Evolutionary conservation across 2,329 filamentous ascomycete species (phyloP), one percentile per base, ranked within the genome.

Genomic region (Bipolaris bicolor): DNA sequence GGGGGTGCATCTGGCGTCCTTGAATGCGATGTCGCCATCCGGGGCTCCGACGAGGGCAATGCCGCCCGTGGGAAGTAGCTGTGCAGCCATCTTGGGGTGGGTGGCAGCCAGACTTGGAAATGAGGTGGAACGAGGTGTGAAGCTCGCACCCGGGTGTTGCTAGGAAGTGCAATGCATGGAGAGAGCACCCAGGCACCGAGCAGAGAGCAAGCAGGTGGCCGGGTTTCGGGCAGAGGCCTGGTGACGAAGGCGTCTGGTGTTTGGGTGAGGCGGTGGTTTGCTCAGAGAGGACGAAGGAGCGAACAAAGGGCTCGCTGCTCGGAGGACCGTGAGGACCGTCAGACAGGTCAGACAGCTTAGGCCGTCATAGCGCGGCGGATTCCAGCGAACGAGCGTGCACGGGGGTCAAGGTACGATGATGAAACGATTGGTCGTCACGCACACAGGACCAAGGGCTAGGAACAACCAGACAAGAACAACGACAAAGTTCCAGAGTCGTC

Each of bases 351-450:
- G 73, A 72, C 70, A 73, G 72, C 71, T 75, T 73, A 75, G 70
- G 72, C 65, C 69, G 71, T 75, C 73, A 74, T 74, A 75, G 74
- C 72, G 74, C 72, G 63, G 67, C 71, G 70, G 71, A 70, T 69
- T 74, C 66, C 70, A 74, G 64, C 69, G 63, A 73, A 63, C 65
- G 69, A 68, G 66, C 61, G 69, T 68, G 71, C 73, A 76, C 71
- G 71, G 72, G 49, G 69, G 58, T 65, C 66, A 67, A 73, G 69
- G 69, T 74, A 72, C 68, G 62, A 62, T 67, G 70, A 66, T 75
- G 74, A 75, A 75, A 75, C 74, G 73, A 74, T 75, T 75, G 73
- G 73, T 59, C 67, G 73, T 72, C 68, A 74, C 68, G 69, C 65
- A 67, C 58, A 68, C 60, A 68, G 66, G 74, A 71, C 66, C 59